These are phyloP conservation scores for Chytriomyces hyalinus DNA, from an alignment of 192 early-diverging fungal species.

Conservation along the genomic window DNA sequence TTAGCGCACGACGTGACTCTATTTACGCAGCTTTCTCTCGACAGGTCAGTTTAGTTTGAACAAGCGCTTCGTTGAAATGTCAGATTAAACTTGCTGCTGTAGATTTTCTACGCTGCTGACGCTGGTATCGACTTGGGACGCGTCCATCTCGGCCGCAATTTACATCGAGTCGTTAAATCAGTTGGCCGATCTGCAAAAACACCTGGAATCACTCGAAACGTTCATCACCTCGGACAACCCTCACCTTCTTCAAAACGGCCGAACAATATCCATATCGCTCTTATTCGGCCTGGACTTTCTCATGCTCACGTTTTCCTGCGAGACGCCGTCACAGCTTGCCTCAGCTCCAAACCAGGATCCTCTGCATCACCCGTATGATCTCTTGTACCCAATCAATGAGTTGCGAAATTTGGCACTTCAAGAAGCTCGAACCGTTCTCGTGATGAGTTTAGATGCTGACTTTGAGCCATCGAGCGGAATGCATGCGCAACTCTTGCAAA, in stretches of 20 bases:
- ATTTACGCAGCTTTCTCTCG: slow-evolving; percentile 25
- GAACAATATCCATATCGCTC: slow-evolving; percentile 26
- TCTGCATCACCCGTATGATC: slow-evolving; percentile 45
- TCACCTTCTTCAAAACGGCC: not conserved
- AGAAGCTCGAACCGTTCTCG: slow-evolving; percentile 33
- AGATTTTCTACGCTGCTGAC: slow-evolving; percentile 18
- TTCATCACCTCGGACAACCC: not conserved
- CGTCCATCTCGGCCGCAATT: slow-evolving; percentile 34
- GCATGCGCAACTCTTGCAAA: not conserved
- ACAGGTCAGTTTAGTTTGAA: slow-evolving; percentile 13
- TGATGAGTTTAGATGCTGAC: slow-evolving; percentile 40
- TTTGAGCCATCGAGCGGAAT: slow-evolving; percentile 33
- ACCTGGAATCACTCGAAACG: slow-evolving; percentile 4
- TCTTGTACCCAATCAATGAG: slow-evolving; percentile 46
- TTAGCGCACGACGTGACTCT: slow-evolving; percentile 11
- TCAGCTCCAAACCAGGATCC: not conserved
- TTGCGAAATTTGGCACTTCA: slow-evolving; percentile 40
- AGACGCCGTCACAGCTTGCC: slow-evolving; percentile 1
- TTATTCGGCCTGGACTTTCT: slow-evolving; percentile 40
- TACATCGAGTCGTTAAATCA: slow-evolving; percentile 34
- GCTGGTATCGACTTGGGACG: slow-evolving; percentile 33
- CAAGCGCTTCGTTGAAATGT: not conserved
- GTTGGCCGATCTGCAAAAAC: not conserved
- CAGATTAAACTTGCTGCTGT: not conserved
- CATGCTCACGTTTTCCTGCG: not conserved